Evolutionary conservation across 495 filamentous ascomycete genomes (phyloP), one percentile per base, ranked within the genome.

Genomic region (Neurospora sp.): DNA sequence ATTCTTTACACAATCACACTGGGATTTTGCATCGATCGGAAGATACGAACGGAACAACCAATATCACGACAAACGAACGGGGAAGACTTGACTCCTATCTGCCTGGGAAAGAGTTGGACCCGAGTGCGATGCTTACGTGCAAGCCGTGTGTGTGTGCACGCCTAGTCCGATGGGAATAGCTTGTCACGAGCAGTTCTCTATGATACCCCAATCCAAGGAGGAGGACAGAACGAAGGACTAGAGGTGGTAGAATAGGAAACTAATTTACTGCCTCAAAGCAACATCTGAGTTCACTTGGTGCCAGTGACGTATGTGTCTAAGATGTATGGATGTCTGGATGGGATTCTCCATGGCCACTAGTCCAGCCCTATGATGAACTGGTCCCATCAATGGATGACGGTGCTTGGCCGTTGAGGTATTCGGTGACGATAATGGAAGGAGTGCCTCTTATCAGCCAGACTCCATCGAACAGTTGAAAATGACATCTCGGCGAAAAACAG

Each of bases 1-100:
- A 80, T 79, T 76, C 76, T 76, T 76, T 31, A 74, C 53, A 65
- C 53, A 65, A 65, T 65, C 53, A 65, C 53, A 81, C 78, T 77
- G 77, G 79, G 78, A 81, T 78, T 76, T 65, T 65, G 53, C 53
- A 65, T 65, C 53, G 53, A 65, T 65, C 53, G 53, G 31, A 61
- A 61, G 53, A 61, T 61, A 35, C 53, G 53, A 61, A 65, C 53
- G 53, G 53, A 9, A 65, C 53, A 14, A 65, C 53, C 27, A 18
- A 35, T 8, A 65, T 35, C 53, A 61, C 53, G 53, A 35, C 53
- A 65, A 65, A 37, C 53, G 53, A 65, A 16, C 27, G 27, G 53
- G 53, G 12, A 35, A 31, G 22, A 65, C 27, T 65, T 14, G 53
- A 6, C 14, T 65, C 53, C 27, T 18, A 35, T 65, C 53, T 65